Percentiles rank a stretch among this genome's conserved stretches.
Evolutionary conservation across 768 basidiomycete species (phyloP).

Genomic region (Leucosporidium creatinivorum): DNA sequence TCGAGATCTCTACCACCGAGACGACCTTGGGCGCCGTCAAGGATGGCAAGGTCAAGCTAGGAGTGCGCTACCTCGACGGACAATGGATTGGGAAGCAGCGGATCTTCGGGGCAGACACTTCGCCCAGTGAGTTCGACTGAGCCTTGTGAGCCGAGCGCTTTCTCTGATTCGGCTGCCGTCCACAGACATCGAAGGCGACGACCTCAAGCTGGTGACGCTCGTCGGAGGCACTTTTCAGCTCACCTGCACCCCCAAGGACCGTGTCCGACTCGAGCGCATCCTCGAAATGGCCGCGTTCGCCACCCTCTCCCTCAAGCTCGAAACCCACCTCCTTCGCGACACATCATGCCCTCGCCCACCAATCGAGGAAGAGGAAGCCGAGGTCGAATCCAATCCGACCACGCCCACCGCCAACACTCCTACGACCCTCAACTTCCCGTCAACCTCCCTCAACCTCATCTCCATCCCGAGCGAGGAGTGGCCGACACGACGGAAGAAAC

Average conservation of each 20-base stretch:
- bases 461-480: conserved; percentile 5
- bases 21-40: conserved; percentile 13
- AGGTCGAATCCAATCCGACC: not conserved
- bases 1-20: conserved; percentile 5
- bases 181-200: conserved; percentile 4
- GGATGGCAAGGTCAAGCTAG: not conserved
- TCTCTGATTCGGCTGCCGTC: too few species aligned
- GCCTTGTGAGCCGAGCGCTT: not conserved
- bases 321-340: conserved; percentile 20
- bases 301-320: conserved; percentile 28
- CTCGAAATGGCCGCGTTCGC: conserved; percentile 28
- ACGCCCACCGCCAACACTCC: not conserved
- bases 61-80: not conserved
- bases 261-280: conserved; percentile 14
- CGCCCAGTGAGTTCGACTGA: too few species aligned
- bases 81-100: not conserved
- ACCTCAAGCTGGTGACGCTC: conserved; percentile 9
- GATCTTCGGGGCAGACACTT: conserved; percentile 5
- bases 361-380: not conserved
- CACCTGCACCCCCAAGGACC: conserved; percentile 14
- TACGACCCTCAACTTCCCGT: not conserved
- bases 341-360: conserved; percentile 14
- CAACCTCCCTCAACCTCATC: not conserved
- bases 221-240: conserved; percentile 28
- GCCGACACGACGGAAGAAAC: not conserved